phyloP scores from a whole-genome alignment of 371 early-diverging fungal genomes.

The Apophysomyces elegans region DNA sequence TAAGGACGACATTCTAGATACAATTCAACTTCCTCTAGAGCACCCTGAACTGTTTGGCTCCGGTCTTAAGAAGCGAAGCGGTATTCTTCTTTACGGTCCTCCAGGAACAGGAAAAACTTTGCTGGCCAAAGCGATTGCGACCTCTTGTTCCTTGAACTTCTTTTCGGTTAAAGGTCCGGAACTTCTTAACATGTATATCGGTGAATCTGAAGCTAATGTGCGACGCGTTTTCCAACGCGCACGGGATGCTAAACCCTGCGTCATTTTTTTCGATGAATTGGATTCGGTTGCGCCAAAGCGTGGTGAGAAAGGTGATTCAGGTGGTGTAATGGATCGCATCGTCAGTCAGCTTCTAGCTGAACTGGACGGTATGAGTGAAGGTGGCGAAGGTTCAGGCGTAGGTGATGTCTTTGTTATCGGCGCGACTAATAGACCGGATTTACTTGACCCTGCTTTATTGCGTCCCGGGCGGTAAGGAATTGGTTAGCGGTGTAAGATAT shows the following conservation, averaged over 20 bases:
- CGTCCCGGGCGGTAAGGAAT: slow-evolving; percentile 58
- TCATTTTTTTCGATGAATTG: slow-evolving; percentile 99
- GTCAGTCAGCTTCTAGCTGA: slow-evolving; percentile 96
- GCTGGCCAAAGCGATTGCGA: slow-evolving; percentile 99
- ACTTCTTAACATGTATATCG: slow-evolving; percentile 89
- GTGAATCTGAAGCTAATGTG: slow-evolving; percentile 97
- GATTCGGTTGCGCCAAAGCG: slow-evolving; percentile 98
- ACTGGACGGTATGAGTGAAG: slow-evolving; percentile 88
- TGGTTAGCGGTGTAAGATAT: background rate
- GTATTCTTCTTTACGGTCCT: slow-evolving; percentile 95
- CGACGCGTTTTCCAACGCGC: slow-evolving; percentile 98
- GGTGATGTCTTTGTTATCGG: slow-evolving; percentile 99
- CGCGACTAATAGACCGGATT: slow-evolving; percentile 99
- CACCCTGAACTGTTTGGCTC: slow-evolving; percentile 97
- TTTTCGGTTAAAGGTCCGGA: slow-evolving; percentile 99
- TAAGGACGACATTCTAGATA: slow-evolving; percentile 97
- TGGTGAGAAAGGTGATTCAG: slow-evolving; percentile 96
- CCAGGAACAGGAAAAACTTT: slow-evolving; percentile 99
- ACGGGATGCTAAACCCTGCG: slow-evolving; percentile 97
- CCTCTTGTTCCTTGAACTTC: slow-evolving; percentile 96
- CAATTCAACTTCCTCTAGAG: slow-evolving; percentile 97
- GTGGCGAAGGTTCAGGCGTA: slow-evolving; percentile 50
- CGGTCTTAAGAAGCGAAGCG: slow-evolving; percentile 98
- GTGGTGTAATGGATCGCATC: slow-evolving; percentile 98
- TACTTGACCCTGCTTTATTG: slow-evolving; percentile 94